Conservation (phyloP, 2,329 filamentous ascomycete genomes). For the Coniochaeta prunicola region DNA sequence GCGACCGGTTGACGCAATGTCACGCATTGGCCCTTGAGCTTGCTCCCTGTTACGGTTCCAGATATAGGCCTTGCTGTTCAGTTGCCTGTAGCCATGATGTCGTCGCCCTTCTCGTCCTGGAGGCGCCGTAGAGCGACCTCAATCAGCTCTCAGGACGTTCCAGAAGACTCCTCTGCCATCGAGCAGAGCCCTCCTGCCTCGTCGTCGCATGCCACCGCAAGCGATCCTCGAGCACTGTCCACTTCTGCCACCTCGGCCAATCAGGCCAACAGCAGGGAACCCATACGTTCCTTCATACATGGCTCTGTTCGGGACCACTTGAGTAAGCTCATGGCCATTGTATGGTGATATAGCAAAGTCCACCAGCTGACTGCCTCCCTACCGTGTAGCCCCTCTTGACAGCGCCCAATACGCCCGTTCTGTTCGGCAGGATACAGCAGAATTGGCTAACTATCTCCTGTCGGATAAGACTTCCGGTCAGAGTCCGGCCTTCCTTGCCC, state of each 20-base stretch:
- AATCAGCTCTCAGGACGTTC: constrained; percentile 9
- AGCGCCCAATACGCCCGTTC: constrained; percentile 68
- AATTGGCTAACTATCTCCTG: constrained; percentile 76
- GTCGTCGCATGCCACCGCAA: constrained; percentile 9
- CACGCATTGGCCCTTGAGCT: not conserved
- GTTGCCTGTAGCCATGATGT: constrained; percentile 9
- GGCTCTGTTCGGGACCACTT: constrained; percentile 53
- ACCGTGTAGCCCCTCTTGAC: constrained; percentile 47
- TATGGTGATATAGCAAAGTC: not conserved
- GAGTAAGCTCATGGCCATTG: constrained; percentile 35
- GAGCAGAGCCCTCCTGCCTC: constrained; percentile 10
- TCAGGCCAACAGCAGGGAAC: constrained; percentile 38
- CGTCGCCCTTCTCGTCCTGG: constrained; percentile 16
- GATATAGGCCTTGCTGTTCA: not conserved
- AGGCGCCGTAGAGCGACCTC: constrained; percentile 11
- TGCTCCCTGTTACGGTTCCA: not conserved
- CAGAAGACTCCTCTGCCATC: not conserved
- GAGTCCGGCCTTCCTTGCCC: constrained; percentile 37
- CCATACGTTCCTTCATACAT: constrained; percentile 65
- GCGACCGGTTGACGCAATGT: not conserved
- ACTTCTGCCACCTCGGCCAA: constrained; percentile 30
- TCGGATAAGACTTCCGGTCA: constrained; percentile 48
- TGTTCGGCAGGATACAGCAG: constrained; percentile 79
- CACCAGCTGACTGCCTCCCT: constrained; percentile 8
- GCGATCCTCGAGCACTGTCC: constrained; percentile 27